A percentile compares a stretch with the other conserved stretches of the same genome.
Evolutionary conservation across 2,329 filamentous ascomycete genomes (phyloP).

Genomic region (Chaetothyriales sp.): DNA sequence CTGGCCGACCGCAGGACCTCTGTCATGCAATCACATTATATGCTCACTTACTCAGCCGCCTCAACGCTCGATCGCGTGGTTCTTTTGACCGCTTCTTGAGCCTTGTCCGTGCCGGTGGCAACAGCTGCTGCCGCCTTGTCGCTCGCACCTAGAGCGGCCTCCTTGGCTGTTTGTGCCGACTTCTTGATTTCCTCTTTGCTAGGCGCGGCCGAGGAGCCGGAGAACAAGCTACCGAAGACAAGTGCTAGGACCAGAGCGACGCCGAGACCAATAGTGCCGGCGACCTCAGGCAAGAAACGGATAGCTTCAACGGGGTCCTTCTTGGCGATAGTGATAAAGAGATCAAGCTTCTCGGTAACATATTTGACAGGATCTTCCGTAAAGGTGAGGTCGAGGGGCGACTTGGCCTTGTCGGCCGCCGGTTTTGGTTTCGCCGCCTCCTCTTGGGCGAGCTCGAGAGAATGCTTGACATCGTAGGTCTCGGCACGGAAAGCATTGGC

Average conservation of each 20-base stretch:
- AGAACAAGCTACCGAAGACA: slow-evolving; percentile 51
- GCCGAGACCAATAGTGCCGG: slow-evolving; percentile 61
- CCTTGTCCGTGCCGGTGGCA: slow-evolving; percentile 54
- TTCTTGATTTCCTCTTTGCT: slow-evolving; percentile 66
- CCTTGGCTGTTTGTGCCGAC: slow-evolving; percentile 44
- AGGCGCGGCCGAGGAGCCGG: slow-evolving; percentile 51
- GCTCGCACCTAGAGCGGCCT: slow-evolving; percentile 48
- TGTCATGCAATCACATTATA: background rate
- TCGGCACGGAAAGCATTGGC: slow-evolving; percentile 78
- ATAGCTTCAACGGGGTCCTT: slow-evolving; percentile 70
- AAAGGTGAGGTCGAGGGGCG: slow-evolving; percentile 70
- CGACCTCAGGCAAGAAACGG: slow-evolving; percentile 84
- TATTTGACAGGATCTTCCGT: slow-evolving; percentile 77
- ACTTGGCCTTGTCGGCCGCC: slow-evolving; percentile 49
- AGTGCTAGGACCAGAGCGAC: slow-evolving; percentile 57
- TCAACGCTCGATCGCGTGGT: slow-evolving; percentile 31
- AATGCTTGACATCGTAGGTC: slow-evolving; percentile 80
- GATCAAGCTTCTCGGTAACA: slow-evolving; percentile 81
- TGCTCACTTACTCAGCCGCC: background rate
- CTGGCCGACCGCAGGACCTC: background rate
- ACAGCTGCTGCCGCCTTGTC: slow-evolving; percentile 54
- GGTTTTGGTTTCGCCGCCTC: slow-evolving; percentile 66
- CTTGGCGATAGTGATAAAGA: slow-evolving; percentile 76
- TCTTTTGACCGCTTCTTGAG: slow-evolving; percentile 55
- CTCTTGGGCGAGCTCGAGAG: slow-evolving; percentile 67